A percentile compares a stretch with the other conserved stretches of the same genome.
These are phyloP conservation scores for Vaccinium myrtillus DNA, from an alignment of 148 eudicot genomes.

Conservation along the genomic window DNA sequence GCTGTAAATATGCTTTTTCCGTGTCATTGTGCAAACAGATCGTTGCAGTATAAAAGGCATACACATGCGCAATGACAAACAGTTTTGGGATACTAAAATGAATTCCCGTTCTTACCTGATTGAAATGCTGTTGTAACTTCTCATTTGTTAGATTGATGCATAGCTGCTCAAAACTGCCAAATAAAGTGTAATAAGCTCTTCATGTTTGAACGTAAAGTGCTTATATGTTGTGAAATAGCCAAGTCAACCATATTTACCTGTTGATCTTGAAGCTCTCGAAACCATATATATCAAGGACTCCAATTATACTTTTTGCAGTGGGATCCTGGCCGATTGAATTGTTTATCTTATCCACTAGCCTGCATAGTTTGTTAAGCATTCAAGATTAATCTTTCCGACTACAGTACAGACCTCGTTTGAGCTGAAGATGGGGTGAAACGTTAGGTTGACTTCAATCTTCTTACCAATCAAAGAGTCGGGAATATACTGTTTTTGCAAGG, in stretches of 20 bases:
- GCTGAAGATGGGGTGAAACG: neutral
- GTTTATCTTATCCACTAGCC: slow-evolving; percentile 67
- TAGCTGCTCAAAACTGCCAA: slow-evolving; percentile 88
- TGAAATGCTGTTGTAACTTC: slow-evolving; percentile 97
- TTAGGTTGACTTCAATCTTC: neutral
- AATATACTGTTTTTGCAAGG: slow-evolving; percentile 57
- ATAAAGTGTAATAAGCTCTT: slow-evolving; percentile 19
- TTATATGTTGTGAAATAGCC: slow-evolving; percentile 3
- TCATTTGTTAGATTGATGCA: slow-evolving; percentile 97
- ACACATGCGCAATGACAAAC: neutral
- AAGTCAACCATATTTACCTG: slow-evolving; percentile 33
- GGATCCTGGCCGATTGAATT: slow-evolving; percentile 64
- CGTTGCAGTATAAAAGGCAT: neutral
- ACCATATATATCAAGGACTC: slow-evolving; percentile 66
- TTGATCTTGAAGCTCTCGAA: slow-evolving; percentile 65
- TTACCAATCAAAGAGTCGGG: slow-evolving; percentile 63
- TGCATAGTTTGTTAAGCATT: slow-evolving; percentile 24
- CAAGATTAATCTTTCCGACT: neutral
- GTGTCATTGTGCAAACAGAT: neutral
- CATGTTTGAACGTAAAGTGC: slow-evolving; percentile 7
- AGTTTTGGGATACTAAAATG: slow-evolving; percentile 5
- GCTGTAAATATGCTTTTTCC: slow-evolving; percentile 47
- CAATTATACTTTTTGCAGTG: slow-evolving; percentile 54
- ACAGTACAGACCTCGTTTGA: neutral
- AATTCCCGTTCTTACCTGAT: slow-evolving; percentile 53